Conservation (phyloP, 2,329 filamentous ascomycete genomes). For the Sclerotiophoma versabilis region DNA sequence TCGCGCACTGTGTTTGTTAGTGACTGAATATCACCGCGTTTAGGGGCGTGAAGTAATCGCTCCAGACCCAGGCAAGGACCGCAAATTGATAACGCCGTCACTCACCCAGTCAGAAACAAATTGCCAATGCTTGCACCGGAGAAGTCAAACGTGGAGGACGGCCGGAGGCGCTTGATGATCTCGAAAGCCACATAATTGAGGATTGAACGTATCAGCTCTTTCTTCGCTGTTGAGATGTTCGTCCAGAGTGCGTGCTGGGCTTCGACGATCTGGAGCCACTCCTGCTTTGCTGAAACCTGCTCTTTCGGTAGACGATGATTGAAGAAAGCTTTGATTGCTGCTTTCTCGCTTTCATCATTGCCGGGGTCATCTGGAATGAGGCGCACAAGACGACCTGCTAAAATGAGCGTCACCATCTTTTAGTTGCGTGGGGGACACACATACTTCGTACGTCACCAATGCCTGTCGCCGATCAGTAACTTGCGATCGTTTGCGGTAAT, state of each 20-base stretch:
- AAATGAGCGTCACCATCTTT: constrained; percentile 1
- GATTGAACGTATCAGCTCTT: constrained; percentile 60
- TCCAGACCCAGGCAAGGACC: too few species aligned
- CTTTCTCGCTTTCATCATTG: constrained; percentile 62
- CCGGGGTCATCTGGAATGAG: constrained; percentile 74
- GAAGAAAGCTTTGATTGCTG: constrained; percentile 82
- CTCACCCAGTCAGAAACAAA: constrained; percentile 60
- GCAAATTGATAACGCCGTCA: too few species aligned
- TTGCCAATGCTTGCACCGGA: constrained; percentile 60
- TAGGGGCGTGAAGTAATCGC: too few species aligned
- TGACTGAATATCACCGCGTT: too few species aligned
- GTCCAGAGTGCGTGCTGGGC: constrained; percentile 79
- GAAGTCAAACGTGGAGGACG: constrained; percentile 58
- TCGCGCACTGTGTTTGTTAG: constrained; percentile 78
- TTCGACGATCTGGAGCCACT: constrained; percentile 92
- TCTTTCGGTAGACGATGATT: constrained; percentile 80
- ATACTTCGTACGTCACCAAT: constrained; percentile 78
- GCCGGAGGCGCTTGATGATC: constrained; percentile 56
- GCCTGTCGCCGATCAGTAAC: constrained; percentile 39
- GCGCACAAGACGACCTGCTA: constrained; percentile 80
- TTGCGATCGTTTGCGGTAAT: background rate
- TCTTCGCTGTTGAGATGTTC: constrained; percentile 58
- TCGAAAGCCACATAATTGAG: constrained; percentile 60
- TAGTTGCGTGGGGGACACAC: constrained; percentile 32
- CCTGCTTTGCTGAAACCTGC: constrained; percentile 67